These are phyloP conservation scores for Abrus pulchellus DNA, from an alignment of 306 rosid genomes.

Conservation along the genomic window DNA sequence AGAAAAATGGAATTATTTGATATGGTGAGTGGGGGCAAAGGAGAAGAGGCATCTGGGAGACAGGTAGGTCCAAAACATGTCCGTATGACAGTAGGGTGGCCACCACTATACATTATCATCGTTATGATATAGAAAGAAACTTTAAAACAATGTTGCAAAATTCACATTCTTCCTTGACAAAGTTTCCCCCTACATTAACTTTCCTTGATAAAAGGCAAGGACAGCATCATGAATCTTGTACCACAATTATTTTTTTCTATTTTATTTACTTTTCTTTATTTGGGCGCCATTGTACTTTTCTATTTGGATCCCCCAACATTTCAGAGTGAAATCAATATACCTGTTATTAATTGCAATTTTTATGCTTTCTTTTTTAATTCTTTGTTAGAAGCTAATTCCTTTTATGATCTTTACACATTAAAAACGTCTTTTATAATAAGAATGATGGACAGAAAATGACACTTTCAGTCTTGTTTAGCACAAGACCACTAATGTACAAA, in stretches of 20 bases:
- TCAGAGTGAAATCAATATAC: background rate
- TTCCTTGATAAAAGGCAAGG: constrained; percentile 31
- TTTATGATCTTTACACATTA: background rate
- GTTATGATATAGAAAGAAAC: constrained; percentile 37
- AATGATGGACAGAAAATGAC: background rate
- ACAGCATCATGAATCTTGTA: constrained; percentile 58
- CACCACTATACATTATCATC: constrained; percentile 51
- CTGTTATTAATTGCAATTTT: background rate
- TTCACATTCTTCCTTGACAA: constrained; percentile 33
- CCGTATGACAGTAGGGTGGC: constrained; percentile 53
- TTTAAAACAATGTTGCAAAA: constrained; percentile 30
- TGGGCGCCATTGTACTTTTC: background rate
- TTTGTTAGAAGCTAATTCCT: background rate
- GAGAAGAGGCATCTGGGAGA: constrained; percentile 56
- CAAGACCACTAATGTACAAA: no score
- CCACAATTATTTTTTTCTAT: constrained; percentile 20
- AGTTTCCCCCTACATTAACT: constrained; percentile 48
- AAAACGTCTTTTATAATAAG: background rate
- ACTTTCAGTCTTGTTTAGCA: no score
- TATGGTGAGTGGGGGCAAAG: constrained; percentile 59
- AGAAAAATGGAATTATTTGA: constrained; percentile 49
- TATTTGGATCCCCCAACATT: constrained; percentile 20
- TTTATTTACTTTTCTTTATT: background rate
- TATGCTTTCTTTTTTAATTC: background rate
- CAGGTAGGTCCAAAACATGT: constrained; percentile 66